A percentile compares a stretch with the other conserved stretches of the same genome.
These are phyloP conservation scores for Asclepias syriaca DNA, from an alignment of 257 asterid genomes.

Conservation along the genomic window DNA sequence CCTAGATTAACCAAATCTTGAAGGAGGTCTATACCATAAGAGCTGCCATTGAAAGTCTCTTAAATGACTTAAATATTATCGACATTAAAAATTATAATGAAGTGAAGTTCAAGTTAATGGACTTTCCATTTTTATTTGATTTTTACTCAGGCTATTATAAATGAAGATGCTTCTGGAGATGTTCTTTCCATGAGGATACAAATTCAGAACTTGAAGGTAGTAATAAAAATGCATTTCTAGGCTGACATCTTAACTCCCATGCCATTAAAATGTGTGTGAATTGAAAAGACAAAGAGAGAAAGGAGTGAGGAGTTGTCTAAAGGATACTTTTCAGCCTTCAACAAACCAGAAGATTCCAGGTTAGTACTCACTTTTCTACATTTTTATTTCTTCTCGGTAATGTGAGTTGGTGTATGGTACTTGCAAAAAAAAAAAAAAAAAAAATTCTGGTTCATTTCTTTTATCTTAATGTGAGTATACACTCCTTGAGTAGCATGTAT, in stretches of 20 bases:
- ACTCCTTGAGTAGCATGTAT: too few species aligned
- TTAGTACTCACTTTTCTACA: too few species aligned
- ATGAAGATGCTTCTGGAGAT: constrained; percentile 86
- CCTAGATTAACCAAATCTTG: neutral
- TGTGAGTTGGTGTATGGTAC: too few species aligned
- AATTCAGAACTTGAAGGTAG: constrained; percentile 74
- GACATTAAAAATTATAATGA: neutral
- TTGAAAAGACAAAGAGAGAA: too few species aligned
- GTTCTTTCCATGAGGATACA: constrained; percentile 73
- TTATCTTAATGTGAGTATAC: too few species aligned
- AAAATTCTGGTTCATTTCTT: too few species aligned
- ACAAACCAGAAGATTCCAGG: too few species aligned
- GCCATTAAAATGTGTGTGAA: neutral
- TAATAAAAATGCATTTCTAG: neutral
- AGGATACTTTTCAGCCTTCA: too few species aligned
- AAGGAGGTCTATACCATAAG: neutral
- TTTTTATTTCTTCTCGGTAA: too few species aligned
- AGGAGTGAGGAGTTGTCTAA: too few species aligned
- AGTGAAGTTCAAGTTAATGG: neutral
- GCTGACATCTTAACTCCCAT: neutral
- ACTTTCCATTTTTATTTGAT: constrained; percentile 11
- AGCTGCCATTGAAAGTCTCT: neutral
- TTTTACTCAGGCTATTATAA: constrained; percentile 59
- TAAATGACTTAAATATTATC: constrained; percentile 3
- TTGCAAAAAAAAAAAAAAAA: too few species aligned